phyloP scores from a whole-genome alignment of 2,329 filamentous ascomycete genomes.

The Harringtonia lauricola region DNA sequence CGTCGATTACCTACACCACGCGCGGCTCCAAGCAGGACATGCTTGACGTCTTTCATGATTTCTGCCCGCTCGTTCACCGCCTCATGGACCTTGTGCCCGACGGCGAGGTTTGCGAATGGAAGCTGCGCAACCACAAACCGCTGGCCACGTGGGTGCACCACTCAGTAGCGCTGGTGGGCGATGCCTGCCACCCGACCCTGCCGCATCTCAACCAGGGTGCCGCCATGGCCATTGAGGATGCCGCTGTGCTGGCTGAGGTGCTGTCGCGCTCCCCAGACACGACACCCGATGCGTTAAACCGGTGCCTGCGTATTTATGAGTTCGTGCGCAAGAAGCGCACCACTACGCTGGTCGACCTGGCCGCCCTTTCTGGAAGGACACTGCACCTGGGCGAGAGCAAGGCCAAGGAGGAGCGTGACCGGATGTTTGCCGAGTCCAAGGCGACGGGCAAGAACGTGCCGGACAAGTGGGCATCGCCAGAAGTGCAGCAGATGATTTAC shows the following conservation, averaged over 20 bases:
- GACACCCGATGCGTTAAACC: conserved; percentile 26
- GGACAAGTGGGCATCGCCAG: conserved; percentile 61
- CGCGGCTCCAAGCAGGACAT: conserved; percentile 48
- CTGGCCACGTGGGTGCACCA: conserved; percentile 48
- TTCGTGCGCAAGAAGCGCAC: conserved; percentile 43
- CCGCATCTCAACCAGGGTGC: conserved; percentile 58
- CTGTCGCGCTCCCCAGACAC: conserved; percentile 25
- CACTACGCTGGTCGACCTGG: conserved; percentile 39
- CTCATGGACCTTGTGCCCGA: conserved; percentile 51
- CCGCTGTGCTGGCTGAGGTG: conserved; percentile 44
- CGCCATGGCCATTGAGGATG: conserved; percentile 58
- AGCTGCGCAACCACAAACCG: conserved; percentile 44
- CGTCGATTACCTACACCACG: conserved; percentile 50
- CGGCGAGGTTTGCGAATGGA: conserved; percentile 55
- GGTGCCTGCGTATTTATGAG: conserved; percentile 43
- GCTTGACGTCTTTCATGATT: conserved; percentile 48
- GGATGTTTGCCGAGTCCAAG: conserved; percentile 39
- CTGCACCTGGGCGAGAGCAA: conserved; percentile 47
- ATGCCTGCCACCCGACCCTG: conserved; percentile 56
- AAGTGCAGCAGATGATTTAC: conserved; percentile 57
- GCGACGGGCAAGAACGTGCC: conserved; percentile 36
- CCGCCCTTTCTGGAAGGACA: conserved; percentile 38
- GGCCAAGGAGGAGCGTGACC: conserved; percentile 47
- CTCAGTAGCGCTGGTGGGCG: conserved; percentile 45
- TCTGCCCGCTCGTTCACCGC: conserved; percentile 45